Conservation (phyloP, 306 rosid genomes). For the Cicer bijugum region DNA sequence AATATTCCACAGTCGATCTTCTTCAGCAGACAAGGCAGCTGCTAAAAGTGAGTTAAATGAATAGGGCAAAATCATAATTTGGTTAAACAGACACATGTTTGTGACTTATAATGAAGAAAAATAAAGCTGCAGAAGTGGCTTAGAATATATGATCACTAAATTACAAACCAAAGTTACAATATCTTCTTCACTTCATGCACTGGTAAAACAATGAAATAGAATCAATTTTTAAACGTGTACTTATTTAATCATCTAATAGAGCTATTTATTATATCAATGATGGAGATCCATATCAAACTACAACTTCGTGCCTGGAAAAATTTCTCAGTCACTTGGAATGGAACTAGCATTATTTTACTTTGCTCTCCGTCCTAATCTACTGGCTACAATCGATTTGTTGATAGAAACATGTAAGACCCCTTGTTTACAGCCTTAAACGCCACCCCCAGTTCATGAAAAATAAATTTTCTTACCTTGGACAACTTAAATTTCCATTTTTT, state of each 20-base stretch:
- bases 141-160: constrained; percentile 14
- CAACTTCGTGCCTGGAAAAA: not conserved
- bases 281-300: not conserved
- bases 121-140: not conserved
- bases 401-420: not conserved
- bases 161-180: not conserved
- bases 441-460: not conserved
- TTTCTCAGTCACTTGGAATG: not conserved
- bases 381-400: not conserved
- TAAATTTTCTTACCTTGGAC: not conserved
- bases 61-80: constrained; percentile 14
- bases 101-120: not conserved
- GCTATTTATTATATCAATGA: not conserved
- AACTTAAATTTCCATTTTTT: not conserved
- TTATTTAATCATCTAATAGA: not conserved
- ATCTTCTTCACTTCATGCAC: not conserved
- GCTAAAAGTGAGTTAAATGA: constrained; percentile 34
- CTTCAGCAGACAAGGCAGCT: constrained; percentile 82
- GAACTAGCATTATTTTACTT: not conserved
- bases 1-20: constrained; percentile 92
- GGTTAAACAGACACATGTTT: constrained; percentile 5
- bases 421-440: constrained; percentile 2
- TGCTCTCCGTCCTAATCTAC: not conserved
- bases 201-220: constrained; percentile 15
- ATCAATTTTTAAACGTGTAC: not conserved